These are phyloP conservation scores for Stagonosporopsis rhizophila DNA, from an alignment of 2,329 filamentous ascomycete species.

Conservation along the genomic window DNA sequence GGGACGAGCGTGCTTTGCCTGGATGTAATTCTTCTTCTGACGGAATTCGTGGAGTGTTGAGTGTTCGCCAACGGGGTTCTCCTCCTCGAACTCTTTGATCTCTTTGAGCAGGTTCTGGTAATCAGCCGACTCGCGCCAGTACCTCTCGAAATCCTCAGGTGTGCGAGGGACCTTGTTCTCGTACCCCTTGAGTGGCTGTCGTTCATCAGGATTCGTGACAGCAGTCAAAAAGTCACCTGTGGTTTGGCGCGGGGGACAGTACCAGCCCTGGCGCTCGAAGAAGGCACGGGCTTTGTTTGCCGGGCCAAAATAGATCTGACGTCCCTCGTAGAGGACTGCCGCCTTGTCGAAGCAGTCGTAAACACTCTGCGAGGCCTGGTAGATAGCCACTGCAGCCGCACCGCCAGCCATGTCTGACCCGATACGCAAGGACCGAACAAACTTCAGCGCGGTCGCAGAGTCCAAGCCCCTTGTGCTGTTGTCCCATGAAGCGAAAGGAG, in stretches of 20 bases:
- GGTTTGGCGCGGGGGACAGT: slow-evolving; percentile 71
- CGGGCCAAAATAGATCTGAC: slow-evolving; percentile 78
- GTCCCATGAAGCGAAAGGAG: slow-evolving; percentile 54
- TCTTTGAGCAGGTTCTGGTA: slow-evolving; percentile 53
- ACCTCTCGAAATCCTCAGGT: slow-evolving; percentile 56
- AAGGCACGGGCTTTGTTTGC: slow-evolving; percentile 66
- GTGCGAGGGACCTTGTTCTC: slow-evolving; percentile 57
- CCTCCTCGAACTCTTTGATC: slow-evolving; percentile 59
- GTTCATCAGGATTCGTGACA: slow-evolving; percentile 63
- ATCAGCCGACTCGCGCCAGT: slow-evolving; percentile 63
- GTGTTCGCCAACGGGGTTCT: slow-evolving; percentile 54
- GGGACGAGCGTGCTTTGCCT: slow-evolving; percentile 61
- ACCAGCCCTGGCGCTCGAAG: slow-evolving; percentile 73
- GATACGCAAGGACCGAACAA: slow-evolving; percentile 58
- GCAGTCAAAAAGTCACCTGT: slow-evolving; percentile 79
- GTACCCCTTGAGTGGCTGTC: slow-evolving; percentile 51
- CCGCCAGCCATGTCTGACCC: slow-evolving; percentile 58
- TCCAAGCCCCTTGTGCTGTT: slow-evolving; percentile 53
- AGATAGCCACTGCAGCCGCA: slow-evolving; percentile 65
- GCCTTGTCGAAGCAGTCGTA: slow-evolving; percentile 76
- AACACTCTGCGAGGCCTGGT: slow-evolving; percentile 58
- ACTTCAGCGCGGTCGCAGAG: slow-evolving; percentile 63
- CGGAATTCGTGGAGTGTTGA: slow-evolving; percentile 42
- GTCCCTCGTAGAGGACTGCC: slow-evolving; percentile 76
- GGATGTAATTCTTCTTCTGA: slow-evolving; percentile 58